Conservation (phyloP, 129 eudicot species). For the Logfia minima region DNA sequence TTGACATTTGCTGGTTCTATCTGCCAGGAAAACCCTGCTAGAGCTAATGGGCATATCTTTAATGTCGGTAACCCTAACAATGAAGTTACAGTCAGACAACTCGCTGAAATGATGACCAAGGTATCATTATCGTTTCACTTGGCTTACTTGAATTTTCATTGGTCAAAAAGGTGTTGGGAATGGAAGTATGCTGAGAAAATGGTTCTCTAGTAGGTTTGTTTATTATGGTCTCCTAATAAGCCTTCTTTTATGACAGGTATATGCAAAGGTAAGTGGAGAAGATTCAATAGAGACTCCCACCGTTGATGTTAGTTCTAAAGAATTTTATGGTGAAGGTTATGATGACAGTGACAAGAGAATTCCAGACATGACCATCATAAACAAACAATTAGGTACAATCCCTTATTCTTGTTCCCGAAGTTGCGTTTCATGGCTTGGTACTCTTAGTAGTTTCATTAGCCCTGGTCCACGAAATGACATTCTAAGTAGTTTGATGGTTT, state of each 20-base stretch:
- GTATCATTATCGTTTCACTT: slow-evolving; percentile 32
- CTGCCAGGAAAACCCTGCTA: slow-evolving; percentile 80
- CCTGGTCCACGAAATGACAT: not conserved
- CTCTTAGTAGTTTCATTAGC: not conserved
- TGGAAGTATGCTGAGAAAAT: not conserved
- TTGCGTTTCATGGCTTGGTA: not conserved
- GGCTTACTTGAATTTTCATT: not conserved
- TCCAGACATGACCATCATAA: slow-evolving; percentile 95
- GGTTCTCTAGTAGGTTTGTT: not conserved
- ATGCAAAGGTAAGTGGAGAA: slow-evolving; percentile 88
- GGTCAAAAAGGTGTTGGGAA: slow-evolving; percentile 4
- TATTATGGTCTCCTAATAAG: not conserved
- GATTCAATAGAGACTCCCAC: slow-evolving; percentile 71
- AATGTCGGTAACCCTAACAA: slow-evolving; percentile 97
- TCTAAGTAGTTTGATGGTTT: not conserved
- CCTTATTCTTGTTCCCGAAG: not conserved
- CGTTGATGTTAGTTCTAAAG: slow-evolving; percentile 83
- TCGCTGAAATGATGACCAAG: slow-evolving; percentile 99
- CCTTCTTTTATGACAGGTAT: slow-evolving; percentile 47
- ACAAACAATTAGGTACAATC: slow-evolving; percentile 73
- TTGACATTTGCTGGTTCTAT: not conserved
- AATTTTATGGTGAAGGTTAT: slow-evolving; percentile 90
- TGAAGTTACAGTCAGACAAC: slow-evolving; percentile 99
- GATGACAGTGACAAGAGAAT: slow-evolving; percentile 97
- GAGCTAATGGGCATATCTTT: slow-evolving; percentile 96